Evolutionary conservation across 176 grass and related monocot genomes (phyloP).

Genomic region (Oropetium thomaeum): DNA sequence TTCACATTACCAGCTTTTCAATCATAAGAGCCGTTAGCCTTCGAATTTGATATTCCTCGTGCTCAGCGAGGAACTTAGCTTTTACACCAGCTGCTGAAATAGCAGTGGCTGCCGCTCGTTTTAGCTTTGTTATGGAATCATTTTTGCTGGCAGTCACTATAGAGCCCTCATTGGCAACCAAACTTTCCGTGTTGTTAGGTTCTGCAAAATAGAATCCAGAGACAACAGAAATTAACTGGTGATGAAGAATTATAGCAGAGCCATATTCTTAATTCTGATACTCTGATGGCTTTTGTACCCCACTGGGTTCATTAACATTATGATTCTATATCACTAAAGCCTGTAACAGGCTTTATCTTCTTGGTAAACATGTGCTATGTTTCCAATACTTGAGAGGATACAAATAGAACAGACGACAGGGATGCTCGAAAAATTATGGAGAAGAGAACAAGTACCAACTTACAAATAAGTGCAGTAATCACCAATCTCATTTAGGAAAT

Average conservation of each 20-base stretch:
- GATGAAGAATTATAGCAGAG: background rate
- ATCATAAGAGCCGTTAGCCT: slow-evolving; percentile 71
- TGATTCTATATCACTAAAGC: slow-evolving; percentile 23
- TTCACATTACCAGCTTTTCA: slow-evolving; percentile 74
- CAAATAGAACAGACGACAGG: background rate
- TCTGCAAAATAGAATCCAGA: slow-evolving; percentile 47
- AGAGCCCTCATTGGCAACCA: slow-evolving; percentile 25
- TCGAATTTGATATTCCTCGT: slow-evolving; percentile 82
- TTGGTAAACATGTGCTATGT: background rate
- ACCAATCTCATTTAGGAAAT: background rate
- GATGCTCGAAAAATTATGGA: slow-evolving; percentile 16
- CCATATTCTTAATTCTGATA: slow-evolving; percentile 20
- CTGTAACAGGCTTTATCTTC: background rate
- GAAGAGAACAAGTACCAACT: background rate
- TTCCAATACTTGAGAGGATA: slow-evolving; percentile 1
- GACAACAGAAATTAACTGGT: slow-evolving; percentile 6
- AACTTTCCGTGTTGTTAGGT: slow-evolving; percentile 35
- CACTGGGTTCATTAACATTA: slow-evolving; percentile 6
- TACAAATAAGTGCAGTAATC: background rate
- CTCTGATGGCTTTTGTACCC: background rate
- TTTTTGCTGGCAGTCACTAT: slow-evolving; percentile 9
- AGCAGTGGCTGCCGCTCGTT: slow-evolving; percentile 77
- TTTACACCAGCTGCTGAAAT: slow-evolving; percentile 88
- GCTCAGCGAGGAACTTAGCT: slow-evolving; percentile 78
- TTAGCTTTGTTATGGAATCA: slow-evolving; percentile 69